Conservation (phyloP, 2,329 filamentous ascomycete species). For the Alternaria sp. region DNA sequence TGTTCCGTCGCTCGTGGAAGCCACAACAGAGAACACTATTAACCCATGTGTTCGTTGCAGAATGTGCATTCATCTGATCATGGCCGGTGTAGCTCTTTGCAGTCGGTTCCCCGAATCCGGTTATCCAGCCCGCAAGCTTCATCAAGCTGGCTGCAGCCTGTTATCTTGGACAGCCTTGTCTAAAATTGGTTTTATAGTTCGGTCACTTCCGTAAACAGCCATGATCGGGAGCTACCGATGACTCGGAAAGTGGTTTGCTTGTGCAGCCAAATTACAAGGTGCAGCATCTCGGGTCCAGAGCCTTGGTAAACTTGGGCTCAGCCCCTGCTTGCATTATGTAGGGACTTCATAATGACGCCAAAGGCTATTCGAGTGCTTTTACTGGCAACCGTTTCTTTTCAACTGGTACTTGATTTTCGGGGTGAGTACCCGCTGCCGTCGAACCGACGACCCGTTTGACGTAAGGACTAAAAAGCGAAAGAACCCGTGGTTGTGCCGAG, state of each 20-base stretch:
- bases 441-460: conserved; percentile 12
- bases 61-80: background rate
- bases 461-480: background rate
- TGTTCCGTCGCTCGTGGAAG: conserved; percentile 31
- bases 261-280: conserved; percentile 21
- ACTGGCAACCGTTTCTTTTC: background rate
- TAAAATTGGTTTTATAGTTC: background rate
- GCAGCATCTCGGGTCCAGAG: conserved; percentile 23
- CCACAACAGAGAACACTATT: conserved; percentile 18
- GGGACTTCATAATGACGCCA: background rate
- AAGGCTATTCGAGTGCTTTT: background rate
- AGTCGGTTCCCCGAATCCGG: background rate
- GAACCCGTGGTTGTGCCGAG: conserved; percentile 12
- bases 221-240: conserved; percentile 28
- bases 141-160: background rate
- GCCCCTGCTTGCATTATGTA: conserved; percentile 9
- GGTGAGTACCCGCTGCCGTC: conserved; percentile 7
- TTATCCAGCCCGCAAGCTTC: background rate
- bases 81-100: background rate
- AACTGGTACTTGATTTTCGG: background rate
- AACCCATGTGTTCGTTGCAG: conserved; percentile 10
- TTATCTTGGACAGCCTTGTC: background rate
- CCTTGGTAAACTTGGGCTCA: conserved; percentile 8
- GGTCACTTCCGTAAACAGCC: conserved; percentile 5
- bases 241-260: conserved; percentile 27